Conservation (phyloP, 306 rosid species). For the Pyrus pyrifolia region DNA sequence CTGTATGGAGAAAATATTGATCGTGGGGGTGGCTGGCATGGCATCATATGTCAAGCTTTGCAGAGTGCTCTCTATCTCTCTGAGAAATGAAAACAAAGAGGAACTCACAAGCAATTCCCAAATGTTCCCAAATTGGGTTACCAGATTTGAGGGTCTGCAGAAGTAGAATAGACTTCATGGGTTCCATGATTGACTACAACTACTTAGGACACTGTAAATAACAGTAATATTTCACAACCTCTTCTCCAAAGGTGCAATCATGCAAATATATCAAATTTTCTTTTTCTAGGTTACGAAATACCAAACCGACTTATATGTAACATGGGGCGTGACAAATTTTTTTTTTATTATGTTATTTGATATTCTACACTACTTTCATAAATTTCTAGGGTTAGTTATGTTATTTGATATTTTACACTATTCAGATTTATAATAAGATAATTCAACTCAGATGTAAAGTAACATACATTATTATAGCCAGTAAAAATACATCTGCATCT, state of each 20-base stretch:
- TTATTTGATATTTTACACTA: too few relatives aligned
- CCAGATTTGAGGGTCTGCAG: neutral
- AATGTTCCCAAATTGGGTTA: neutral
- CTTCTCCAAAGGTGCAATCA: neutral
- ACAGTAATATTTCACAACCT: neutral
- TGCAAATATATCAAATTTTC: neutral
- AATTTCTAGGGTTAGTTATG: too few relatives aligned
- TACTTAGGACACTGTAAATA: neutral
- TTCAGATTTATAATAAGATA: neutral
- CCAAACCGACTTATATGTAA: neutral
- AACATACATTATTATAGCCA: too few relatives aligned
- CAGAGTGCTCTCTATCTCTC: neutral
- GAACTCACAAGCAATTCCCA: neutral
- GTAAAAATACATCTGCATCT: too few relatives aligned
- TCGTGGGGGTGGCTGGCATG: neutral
- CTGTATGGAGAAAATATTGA: neutral
- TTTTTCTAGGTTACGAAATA: neutral
- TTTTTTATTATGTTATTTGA: neutral
- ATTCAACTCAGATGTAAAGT: too few relatives aligned
- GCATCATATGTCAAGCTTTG: neutral
- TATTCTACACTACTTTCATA: too few relatives aligned
- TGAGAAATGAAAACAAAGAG: neutral
- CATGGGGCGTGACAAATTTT: neutral
- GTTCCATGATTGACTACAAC: neutral
- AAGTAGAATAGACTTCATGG: neutral